Evolutionary conservation across 306 rosid species (phyloP).

Genomic region (Trifolium pratense): DNA sequence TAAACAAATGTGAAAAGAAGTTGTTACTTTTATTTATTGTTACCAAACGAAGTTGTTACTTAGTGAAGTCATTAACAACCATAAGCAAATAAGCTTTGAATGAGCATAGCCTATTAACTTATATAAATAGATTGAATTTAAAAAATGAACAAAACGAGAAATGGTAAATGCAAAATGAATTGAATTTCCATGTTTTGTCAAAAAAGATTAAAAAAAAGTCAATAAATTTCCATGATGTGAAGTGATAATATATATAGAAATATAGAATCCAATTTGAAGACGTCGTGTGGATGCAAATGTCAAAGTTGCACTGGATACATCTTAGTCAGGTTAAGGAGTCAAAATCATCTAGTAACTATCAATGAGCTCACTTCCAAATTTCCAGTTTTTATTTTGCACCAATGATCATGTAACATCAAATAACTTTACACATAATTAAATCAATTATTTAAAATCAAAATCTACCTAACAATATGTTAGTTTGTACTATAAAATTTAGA

Average conservation of each 20-base stretch:
- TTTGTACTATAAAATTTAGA: background rate
- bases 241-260: background rate
- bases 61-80: background rate
- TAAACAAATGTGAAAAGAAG: too few species aligned
- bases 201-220: too few species aligned
- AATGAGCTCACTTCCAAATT: background rate
- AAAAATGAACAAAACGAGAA: background rate
- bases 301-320: slow-evolving; percentile 22
- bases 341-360: slow-evolving; percentile 29
- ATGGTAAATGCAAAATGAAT: background rate
- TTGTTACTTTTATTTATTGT: too few species aligned
- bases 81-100: slow-evolving; percentile 8
- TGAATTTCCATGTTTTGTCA: background rate
- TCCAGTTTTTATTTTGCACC: slow-evolving; percentile 1
- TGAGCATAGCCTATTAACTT: background rate
- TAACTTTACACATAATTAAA: background rate
- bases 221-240: background rate
- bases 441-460: background rate
- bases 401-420: slow-evolving; percentile 2
- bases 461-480: background rate
- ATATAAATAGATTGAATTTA: background rate
- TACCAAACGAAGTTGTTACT: background rate
- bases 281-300: slow-evolving; percentile 10
- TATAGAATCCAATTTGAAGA: slow-evolving; percentile 27
- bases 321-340: slow-evolving; percentile 38